Conservation (phyloP, 1,284 basidiomycete genomes). For the Agaricales sp. region DNA sequence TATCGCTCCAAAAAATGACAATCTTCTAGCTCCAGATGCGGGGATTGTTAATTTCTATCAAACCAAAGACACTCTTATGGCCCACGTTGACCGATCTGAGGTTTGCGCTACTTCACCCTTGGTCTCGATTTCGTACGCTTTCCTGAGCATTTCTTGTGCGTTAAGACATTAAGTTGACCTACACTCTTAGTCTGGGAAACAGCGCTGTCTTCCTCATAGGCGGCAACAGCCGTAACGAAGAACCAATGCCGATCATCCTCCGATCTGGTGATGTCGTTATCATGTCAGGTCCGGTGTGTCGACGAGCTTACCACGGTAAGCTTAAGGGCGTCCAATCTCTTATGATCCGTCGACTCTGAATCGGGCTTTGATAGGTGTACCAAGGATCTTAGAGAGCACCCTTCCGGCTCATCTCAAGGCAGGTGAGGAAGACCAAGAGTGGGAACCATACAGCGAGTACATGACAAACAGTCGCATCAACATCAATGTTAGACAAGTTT, state of each 20-base stretch:
- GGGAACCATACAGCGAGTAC: conserved; percentile 55
- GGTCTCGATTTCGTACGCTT: conserved; percentile 77
- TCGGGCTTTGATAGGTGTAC: conserved; percentile 49
- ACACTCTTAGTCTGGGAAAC: conserved; percentile 63
- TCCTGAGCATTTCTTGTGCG: neutral
- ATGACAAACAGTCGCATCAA: conserved; percentile 69
- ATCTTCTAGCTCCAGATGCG: conserved; percentile 68
- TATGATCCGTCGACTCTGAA: conserved; percentile 3
- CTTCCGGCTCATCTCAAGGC: conserved; percentile 53
- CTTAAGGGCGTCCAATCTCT: neutral
- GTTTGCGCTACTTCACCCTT: conserved; percentile 78
- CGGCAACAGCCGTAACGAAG: conserved; percentile 59
- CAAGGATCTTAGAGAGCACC: conserved; percentile 73
- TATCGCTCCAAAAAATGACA: conserved; percentile 4
- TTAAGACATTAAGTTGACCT: neutral
- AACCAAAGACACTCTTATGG: conserved; percentile 83
- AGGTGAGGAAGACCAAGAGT: conserved; percentile 25
- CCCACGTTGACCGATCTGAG: conserved; percentile 88
- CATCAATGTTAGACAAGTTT: conserved; percentile 84
- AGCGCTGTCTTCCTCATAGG: conserved; percentile 87
- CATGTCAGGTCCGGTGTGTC: conserved; percentile 79
- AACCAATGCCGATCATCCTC: conserved; percentile 74
- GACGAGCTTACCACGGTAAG: conserved; percentile 79
- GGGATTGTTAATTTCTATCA: conserved; percentile 94
- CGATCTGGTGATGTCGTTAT: conserved; percentile 85